phyloP scores from a whole-genome alignment of 768 basidiomycete genomes.

The Suillus discolor region DNA sequence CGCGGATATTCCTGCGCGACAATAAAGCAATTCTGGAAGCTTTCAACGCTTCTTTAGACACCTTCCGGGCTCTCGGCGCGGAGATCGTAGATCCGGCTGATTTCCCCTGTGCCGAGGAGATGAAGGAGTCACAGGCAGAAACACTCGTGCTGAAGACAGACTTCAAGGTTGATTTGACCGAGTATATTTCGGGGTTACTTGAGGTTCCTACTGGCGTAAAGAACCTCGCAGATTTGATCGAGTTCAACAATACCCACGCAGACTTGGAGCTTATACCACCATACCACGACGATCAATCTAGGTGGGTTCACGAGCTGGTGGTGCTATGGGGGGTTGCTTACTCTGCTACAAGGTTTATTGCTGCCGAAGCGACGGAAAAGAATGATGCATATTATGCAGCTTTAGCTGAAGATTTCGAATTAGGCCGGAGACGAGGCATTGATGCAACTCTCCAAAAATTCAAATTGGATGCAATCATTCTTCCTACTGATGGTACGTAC shows the following conservation, averaged over 20 bases:
- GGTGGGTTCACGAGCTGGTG: constrained; percentile 23
- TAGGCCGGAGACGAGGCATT: constrained; percentile 56
- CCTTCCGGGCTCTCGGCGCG: constrained; percentile 43
- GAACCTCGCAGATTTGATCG: constrained; percentile 57
- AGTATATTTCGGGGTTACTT: constrained; percentile 48
- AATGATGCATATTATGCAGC: constrained; percentile 46
- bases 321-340: not conserved
- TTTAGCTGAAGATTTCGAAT: constrained; percentile 47
- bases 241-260: constrained; percentile 55
- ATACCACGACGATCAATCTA: constrained; percentile 37
- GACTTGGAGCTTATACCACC: constrained; percentile 46
- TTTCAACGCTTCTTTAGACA: constrained; percentile 42
- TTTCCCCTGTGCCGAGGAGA: constrained; percentile 54
- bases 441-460: constrained; percentile 50
- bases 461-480: constrained; percentile 53
- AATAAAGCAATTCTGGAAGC: constrained; percentile 30
- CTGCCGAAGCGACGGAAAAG: constrained; percentile 30
- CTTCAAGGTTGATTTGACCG: constrained; percentile 62
- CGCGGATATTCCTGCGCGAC: constrained; percentile 35
- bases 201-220: constrained; percentile 59
- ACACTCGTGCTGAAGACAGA: constrained; percentile 54
- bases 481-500: constrained; percentile 43
- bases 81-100: constrained; percentile 64
- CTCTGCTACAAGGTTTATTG: constrained; percentile 19
- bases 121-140: constrained; percentile 50